phyloP scores from a whole-genome alignment of 805 yeast genomes.

The Nakazawaea laoshanensis region DNA sequence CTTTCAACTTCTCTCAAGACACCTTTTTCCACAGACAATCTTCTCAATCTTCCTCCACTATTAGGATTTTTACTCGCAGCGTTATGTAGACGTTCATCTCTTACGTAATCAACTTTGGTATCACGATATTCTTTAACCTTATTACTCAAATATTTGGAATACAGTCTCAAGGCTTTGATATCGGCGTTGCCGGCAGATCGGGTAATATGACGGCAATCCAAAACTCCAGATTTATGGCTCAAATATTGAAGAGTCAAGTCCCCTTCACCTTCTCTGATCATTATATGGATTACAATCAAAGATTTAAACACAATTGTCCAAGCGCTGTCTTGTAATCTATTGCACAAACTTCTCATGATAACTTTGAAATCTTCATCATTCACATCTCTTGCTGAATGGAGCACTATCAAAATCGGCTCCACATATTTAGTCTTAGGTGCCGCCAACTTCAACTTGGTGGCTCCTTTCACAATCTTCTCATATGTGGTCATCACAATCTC shows the following conservation, averaged over 20 bases:
- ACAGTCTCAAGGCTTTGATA: conserved; percentile 49
- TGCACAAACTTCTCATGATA: conserved; percentile 56
- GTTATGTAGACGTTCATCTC: conserved; percentile 49
- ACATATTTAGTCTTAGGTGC: conserved; percentile 97
- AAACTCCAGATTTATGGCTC: conserved; percentile 48
- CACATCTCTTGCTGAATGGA: conserved; percentile 32
- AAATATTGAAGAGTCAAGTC: conserved; percentile 68
- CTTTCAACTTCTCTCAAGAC: conserved; percentile 78
- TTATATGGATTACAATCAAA: conserved; percentile 74
- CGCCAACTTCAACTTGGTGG: conserved; percentile 73
- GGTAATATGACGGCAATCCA: conserved; percentile 39
- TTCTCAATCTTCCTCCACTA: conserved; percentile 54
- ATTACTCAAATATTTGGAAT: conserved; percentile 60
- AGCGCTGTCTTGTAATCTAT: conserved; percentile 66
- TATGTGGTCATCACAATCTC: conserved; percentile 50
- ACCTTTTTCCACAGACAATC: conserved; percentile 66
- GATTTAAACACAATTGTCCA: conserved; percentile 92
- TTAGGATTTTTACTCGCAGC: conserved; percentile 29
- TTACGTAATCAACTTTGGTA: conserved; percentile 67
- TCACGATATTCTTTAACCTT: conserved; percentile 64
- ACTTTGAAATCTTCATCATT: conserved; percentile 50
- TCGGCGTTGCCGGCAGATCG: conserved; percentile 27
- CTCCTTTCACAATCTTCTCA: conserved; percentile 73
- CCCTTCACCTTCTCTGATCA: conserved; percentile 87
- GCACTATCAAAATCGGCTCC: conserved; percentile 80